Evolutionary conservation across 2,329 filamentous ascomycete species (phyloP), one percentile per base, ranked within the genome.

Genomic region (Phaeosphaeriaceae sp.): DNA sequence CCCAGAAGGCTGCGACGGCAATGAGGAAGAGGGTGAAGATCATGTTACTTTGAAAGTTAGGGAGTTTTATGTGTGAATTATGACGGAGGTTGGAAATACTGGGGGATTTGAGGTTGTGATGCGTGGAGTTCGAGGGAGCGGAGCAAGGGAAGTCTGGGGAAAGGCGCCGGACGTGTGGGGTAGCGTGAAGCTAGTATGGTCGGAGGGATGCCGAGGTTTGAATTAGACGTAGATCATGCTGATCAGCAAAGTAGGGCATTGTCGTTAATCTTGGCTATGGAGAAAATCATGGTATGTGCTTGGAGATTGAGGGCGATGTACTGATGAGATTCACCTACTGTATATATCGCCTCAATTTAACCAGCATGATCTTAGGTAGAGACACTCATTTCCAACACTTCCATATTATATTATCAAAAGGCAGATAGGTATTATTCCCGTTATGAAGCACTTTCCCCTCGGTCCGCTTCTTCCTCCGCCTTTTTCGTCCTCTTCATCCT

Each of bases 401-500:
- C 4, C 4, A 9, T 27, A 27, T 27, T 9, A 27, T 27, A 5
- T 5, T 9, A 27, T 27, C 25, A 27, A 9, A 27, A 4, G 25
- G n/a, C n/a, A 27, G 25, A 27, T 27, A 4, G 25, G 5, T 9
- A 5, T 27, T 9, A 21, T 15, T 24, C 36, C 2, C 21, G 20
- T 60, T 33, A 66, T n/a, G 51, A 46, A n/a, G 48, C 52, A 5
- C 33, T 50, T 7, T 42, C 53, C 25, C 33, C 21, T 7, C 56
- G 69, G 65, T 73, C 74, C 62, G 71, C 71, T 57, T 72, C 73
- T 5, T 72, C 67, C 52, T 80, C 76, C 48, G 78, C 75, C 63
- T 80, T 77, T 60, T 77, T 80, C 66, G 82, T 76, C 73, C 79
- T 87, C 77, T 79, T 81, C 71, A 82, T 76, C 74, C 81, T 86